Evolutionary conservation across 306 rosid species (phyloP).

Genomic region (Castanopsis chinensis): DNA sequence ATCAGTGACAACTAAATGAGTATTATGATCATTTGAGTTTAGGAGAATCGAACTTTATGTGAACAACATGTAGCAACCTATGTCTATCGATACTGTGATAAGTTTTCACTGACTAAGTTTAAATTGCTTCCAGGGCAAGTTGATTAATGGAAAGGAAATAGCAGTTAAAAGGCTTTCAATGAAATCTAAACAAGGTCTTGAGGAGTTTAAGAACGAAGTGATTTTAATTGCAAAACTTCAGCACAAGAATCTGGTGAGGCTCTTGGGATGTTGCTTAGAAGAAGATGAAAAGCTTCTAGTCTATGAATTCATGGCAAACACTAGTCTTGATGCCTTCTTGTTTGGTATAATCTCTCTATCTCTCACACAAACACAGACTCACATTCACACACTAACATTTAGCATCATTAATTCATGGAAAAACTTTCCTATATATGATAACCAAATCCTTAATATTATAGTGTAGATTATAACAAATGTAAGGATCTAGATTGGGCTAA

Average conservation of each 20-base stretch:
- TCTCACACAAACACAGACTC: background rate
- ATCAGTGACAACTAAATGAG: no score
- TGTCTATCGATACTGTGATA: background rate
- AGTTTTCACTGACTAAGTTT: background rate
- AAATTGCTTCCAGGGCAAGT: conserved; percentile 23
- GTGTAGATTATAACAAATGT: conserved; percentile 3
- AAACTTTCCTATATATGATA: no score
- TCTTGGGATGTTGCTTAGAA: conserved; percentile 37
- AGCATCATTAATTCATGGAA: background rate
- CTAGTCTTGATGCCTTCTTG: conserved; percentile 19
- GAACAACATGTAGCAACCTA: no score
- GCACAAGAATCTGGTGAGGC: conserved; percentile 38
- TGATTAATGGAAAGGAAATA: conserved; percentile 28
- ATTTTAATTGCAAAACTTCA: conserved; percentile 32
- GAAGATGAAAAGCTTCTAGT: conserved; percentile 36
- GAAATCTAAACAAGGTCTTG: conserved; percentile 18
- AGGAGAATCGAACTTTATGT: no score
- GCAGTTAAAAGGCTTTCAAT: conserved; percentile 36
- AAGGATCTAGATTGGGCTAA: background rate
- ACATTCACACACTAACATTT: background rate
- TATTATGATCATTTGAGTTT: no score
- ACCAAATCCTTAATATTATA: background rate
- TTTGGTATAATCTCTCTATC: conserved; percentile 26
- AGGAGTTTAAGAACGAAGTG: conserved; percentile 24
- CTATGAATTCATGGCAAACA: conserved; percentile 39